These are phyloP conservation scores for Daldinia vernicosa DNA, from an alignment of 495 filamentous ascomycete genomes.

Conservation along the genomic window DNA sequence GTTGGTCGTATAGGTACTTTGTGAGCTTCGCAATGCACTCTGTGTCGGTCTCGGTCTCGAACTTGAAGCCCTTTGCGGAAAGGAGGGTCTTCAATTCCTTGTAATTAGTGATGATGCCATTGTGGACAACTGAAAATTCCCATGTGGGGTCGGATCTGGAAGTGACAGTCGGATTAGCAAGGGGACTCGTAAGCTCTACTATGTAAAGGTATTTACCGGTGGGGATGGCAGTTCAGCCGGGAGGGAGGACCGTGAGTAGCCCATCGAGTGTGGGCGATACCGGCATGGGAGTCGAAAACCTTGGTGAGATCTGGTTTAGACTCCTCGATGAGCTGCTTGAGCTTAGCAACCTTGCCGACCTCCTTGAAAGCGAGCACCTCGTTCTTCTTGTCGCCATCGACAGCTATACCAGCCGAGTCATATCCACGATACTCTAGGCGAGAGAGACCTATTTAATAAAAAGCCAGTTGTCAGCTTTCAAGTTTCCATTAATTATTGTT, in stretches of 20 bases:
- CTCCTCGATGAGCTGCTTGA: constrained; percentile 90
- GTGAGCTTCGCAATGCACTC: constrained; percentile 99
- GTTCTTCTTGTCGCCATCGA: constrained; percentile 98
- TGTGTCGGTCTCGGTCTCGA: constrained; percentile 99
- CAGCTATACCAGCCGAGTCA: constrained; percentile 93
- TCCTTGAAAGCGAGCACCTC: constrained; percentile 98
- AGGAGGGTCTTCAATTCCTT: constrained; percentile 96
- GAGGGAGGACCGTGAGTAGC: constrained; percentile 96
- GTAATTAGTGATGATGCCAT: constrained; percentile 99
- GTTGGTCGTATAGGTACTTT: constrained; percentile 97
- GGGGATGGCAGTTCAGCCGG: constrained; percentile 95
- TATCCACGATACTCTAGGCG: constrained; percentile 96
- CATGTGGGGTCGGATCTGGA: constrained; percentile 78
- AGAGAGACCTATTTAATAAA: constrained; percentile 66
- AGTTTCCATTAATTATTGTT: not conserved
- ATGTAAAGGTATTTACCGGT: constrained; percentile 71
- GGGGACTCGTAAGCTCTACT: constrained; percentile 41
- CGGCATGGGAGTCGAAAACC: constrained; percentile 95
- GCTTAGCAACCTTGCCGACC: constrained; percentile 96
- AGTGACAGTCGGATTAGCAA: constrained; percentile 34
- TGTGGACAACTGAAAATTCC: constrained; percentile 98
- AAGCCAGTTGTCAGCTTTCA: constrained; percentile 35
- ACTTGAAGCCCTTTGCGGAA: constrained; percentile 93
- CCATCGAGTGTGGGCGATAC: constrained; percentile 98
- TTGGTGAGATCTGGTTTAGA: constrained; percentile 84